phyloP scores from a whole-genome alignment of 1,284 basidiomycete species.

The Cryptococcus sp. region DNA sequence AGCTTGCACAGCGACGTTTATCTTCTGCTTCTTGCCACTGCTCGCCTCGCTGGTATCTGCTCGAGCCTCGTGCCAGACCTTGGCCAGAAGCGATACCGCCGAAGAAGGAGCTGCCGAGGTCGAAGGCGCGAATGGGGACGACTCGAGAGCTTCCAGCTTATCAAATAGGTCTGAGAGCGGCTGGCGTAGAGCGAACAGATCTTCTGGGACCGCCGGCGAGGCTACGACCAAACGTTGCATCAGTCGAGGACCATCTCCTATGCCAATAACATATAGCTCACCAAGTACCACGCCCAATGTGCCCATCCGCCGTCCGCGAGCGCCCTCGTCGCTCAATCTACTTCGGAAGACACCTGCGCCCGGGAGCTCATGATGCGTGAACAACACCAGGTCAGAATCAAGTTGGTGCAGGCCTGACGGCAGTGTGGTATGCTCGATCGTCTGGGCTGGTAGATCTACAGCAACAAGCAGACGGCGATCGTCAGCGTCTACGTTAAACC shows the following conservation, averaged over 20 bases:
- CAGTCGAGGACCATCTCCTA: neutral
- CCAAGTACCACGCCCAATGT: constrained; percentile 44
- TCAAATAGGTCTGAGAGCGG: constrained; percentile 37
- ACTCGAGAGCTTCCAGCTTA: constrained; percentile 26
- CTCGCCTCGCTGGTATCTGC: constrained; percentile 5
- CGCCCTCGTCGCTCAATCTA: constrained; percentile 20
- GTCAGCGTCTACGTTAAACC: neutral
- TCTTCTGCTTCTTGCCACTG: neutral
- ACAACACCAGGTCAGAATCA: constrained; percentile 35
- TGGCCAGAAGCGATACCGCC: constrained; percentile 11
- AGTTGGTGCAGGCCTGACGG: constrained; percentile 45
- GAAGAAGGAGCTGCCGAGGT: constrained; percentile 9
- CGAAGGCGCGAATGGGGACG: constrained; percentile 18
- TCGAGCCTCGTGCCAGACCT: constrained; percentile 14
- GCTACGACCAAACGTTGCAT: constrained; percentile 10
- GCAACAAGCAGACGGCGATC: neutral
- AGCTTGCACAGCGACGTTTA: neutral
- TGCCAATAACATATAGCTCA: constrained; percentile 13
- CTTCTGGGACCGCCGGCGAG: constrained; percentile 14
- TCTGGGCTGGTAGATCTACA: constrained; percentile 24
- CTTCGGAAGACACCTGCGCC: constrained; percentile 42
- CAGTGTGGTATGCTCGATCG: constrained; percentile 43
- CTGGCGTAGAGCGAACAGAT: constrained; percentile 28
- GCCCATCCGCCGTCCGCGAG: constrained; percentile 45
- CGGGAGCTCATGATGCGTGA: constrained; percentile 32